These are phyloP conservation scores for Acacia pycnantha DNA, from an alignment of 331 rosid genomes.

Conservation along the genomic window DNA sequence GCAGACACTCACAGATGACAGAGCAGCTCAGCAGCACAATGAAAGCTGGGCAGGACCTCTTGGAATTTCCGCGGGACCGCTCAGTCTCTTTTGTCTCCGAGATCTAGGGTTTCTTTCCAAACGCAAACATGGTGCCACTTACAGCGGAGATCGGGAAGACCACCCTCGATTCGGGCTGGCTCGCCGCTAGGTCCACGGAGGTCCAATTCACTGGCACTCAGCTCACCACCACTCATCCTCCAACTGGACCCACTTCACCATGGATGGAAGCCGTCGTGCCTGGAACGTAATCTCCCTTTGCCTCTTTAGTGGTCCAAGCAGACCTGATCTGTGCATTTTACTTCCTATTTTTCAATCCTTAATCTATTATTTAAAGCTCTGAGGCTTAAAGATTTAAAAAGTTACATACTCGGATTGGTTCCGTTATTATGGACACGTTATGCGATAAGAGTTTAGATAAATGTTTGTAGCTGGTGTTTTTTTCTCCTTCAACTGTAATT, in stretches of 20 bases:
- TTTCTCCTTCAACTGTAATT: neutral
- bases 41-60: neutral
- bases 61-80: neutral
- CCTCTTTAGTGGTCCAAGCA: neutral
- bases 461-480: neutral
- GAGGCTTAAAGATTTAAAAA: neutral
- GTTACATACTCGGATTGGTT: neutral
- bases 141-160: conserved; percentile 66
- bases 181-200: conserved; percentile 80
- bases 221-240: conserved; percentile 87
- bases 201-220: conserved; percentile 61
- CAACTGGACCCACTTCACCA: conserved; percentile 58
- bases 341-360: neutral
- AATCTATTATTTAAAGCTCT: neutral
- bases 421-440: neutral
- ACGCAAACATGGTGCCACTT: neutral
- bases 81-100: neutral
- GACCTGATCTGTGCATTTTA: neutral
- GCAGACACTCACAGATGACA: neutral
- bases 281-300: conserved; percentile 71
- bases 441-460: neutral
- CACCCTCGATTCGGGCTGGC: conserved; percentile 72
- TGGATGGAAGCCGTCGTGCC: conserved; percentile 90
- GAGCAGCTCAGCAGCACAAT: neutral
- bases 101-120: conserved; percentile 11